Conservation (phyloP, 306 rosid species). For the Lupinus albus region DNA sequence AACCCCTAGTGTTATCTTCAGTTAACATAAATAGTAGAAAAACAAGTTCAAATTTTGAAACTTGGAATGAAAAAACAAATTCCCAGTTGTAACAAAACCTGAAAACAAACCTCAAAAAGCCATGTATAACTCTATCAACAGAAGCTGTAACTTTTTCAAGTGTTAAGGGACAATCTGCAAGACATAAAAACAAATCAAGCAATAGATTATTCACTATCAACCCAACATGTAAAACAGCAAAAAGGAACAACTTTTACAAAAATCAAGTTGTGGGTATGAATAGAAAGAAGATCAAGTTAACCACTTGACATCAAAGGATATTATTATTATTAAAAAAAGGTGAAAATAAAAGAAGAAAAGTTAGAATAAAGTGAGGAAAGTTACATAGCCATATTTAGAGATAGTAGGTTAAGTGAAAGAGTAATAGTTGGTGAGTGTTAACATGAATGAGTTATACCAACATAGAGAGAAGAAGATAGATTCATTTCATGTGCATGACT, state of each 20-base stretch:
- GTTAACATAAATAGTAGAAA: background rate
- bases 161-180: constrained; percentile 20
- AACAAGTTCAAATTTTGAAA: background rate
- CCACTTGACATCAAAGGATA: background rate
- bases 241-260: constrained; percentile 10
- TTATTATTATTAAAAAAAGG: background rate
- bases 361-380: constrained; percentile 18
- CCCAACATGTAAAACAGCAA: constrained; percentile 39
- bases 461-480: constrained; percentile 3
- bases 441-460: constrained; percentile 1
- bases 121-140: constrained; percentile 25
- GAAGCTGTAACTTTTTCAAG: background rate
- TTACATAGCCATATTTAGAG: constrained; percentile 3
- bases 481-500: background rate
- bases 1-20: background rate
- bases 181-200: constrained; percentile 15
- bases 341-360: background rate
- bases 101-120: constrained; percentile 37
- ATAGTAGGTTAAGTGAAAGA: constrained; percentile 20
- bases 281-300: constrained; percentile 38
- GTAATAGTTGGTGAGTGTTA: background rate
- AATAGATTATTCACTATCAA: constrained; percentile 14
- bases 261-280: constrained; percentile 28
- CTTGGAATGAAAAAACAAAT: constrained; percentile 13
- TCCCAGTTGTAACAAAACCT: constrained; percentile 7